These are phyloP conservation scores for Colletotrichum tamarilloi DNA, from an alignment of 2,329 filamentous ascomycete genomes.

Conservation along the genomic window DNA sequence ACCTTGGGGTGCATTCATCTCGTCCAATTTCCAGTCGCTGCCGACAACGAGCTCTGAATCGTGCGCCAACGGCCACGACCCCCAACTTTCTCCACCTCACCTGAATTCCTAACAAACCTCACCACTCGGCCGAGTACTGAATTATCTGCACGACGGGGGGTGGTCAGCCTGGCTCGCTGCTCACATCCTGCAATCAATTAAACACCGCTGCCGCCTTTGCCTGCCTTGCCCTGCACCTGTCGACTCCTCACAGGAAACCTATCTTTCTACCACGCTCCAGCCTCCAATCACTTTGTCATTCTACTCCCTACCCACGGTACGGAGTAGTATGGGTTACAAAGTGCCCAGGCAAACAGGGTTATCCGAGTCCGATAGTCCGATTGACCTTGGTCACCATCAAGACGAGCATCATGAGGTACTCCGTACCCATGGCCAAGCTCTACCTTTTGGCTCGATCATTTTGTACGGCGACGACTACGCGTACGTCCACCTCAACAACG, in stretches of 20 bases:
- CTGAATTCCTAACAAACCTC: constrained; percentile 36
- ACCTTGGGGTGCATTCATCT: constrained; percentile 1
- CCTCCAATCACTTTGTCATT: neutral
- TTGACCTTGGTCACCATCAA: neutral
- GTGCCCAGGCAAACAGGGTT: neutral
- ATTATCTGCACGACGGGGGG: constrained; percentile 29
- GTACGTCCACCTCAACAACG: neutral
- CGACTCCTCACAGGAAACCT: neutral
- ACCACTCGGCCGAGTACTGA: constrained; percentile 36
- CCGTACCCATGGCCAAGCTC: no score
- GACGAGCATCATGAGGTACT: neutral
- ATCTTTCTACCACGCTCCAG: neutral
- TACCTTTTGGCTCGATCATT: no score
- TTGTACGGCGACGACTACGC: neutral
- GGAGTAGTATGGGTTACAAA: neutral
- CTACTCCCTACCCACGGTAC: neutral
- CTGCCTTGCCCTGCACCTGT: neutral
- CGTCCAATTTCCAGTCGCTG: constrained; percentile 20
- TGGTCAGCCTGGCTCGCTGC: constrained; percentile 17
- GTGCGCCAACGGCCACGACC: constrained; percentile 22
- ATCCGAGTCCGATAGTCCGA: neutral
- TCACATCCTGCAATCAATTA: constrained; percentile 31
- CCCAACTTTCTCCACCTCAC: constrained; percentile 33
- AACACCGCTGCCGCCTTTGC: constrained; percentile 1
- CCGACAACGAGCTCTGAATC: constrained; percentile 20